phyloP scores from a whole-genome alignment of 208 protist species.

The Trypanosoma vivax region DNA sequence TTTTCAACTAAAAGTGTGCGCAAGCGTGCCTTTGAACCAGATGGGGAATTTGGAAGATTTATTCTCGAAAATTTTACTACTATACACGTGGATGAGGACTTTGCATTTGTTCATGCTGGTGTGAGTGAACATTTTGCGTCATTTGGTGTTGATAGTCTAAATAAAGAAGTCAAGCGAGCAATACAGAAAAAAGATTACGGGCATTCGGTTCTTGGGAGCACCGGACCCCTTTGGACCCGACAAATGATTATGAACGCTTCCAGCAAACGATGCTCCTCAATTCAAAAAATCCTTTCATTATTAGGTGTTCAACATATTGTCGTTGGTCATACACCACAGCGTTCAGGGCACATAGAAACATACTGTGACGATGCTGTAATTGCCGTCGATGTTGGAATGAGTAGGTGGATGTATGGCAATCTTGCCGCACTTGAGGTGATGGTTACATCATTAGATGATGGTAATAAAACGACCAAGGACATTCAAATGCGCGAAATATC shows the following conservation, averaged over 20 bases:
- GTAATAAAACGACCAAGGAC: constrained; percentile 10
- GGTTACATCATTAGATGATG: constrained; percentile 19
- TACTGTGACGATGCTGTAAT: constrained; percentile 58
- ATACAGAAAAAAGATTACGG: constrained; percentile 27
- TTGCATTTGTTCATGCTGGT: constrained; percentile 70
- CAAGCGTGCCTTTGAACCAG: constrained; percentile 27
- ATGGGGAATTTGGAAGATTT: constrained; percentile 52
- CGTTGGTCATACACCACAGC: constrained; percentile 70
- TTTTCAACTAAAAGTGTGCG: constrained; percentile 45
- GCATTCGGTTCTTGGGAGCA: constrained; percentile 28
- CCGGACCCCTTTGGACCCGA: constrained; percentile 68
- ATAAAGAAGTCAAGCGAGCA: constrained; percentile 30
- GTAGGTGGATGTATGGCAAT: constrained; percentile 67
- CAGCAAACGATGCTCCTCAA: constrained; percentile 32
- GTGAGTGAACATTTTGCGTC: constrained; percentile 26
- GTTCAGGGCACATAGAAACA: constrained; percentile 38
- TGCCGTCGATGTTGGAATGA: constrained; percentile 68
- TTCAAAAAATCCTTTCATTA: constrained; percentile 23
- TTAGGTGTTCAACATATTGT: constrained; percentile 48
- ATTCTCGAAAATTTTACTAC: constrained; percentile 57
- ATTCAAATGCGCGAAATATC: constrained; percentile 26
- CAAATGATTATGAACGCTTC: constrained; percentile 57
- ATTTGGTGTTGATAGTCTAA: constrained; percentile 33
- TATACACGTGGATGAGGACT: constrained; percentile 35
- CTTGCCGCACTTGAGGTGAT: constrained; percentile 53